Evolutionary conservation across 2,329 filamentous ascomycete genomes (phyloP), one percentile per base, ranked within the genome.

Genomic region (Aureobasidium sp.): DNA sequence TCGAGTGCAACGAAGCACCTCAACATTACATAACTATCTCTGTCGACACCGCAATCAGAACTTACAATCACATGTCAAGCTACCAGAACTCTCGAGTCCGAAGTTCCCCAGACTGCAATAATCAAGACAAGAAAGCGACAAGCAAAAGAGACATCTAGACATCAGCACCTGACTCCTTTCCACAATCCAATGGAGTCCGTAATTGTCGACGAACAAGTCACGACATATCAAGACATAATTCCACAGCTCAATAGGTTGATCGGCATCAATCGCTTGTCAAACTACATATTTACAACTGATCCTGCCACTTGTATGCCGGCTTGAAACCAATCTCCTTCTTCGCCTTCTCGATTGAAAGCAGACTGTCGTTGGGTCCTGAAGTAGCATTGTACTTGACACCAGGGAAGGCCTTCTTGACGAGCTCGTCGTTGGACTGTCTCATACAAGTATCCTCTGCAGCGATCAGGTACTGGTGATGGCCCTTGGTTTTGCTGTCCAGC

Each of bases 311-410:
- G 57, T 55, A 65, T 35, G 35, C 49, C 7, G 65, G 65, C 60
- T 63, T 60, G 57, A 64, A 66, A 0, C 64, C 65, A 17, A 66
- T 45, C 50, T 66, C 65, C 57, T 65, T 66, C 64, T 65, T 65
- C 15, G 65, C 65, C 61, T 66, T 66, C 37, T 66, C 65, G 11
- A 65, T 66, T 3, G 64, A 65, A 2, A 66, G 61, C 51, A 66
- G 29, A 2, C 63, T 62, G 17, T 66, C 65, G 19, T 66, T 66
- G 27, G 57, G 51, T 0, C 63, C 64, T 1, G 54, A 23, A 2
- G 65, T 66, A 27, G 53, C 38, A 15, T 60, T 64, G 58, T 65
- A 66, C 54, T 66, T 66, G 23, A 64, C 65, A 2, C 62, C 60
- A 9, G 65, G 64, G 61, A 66, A 66, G 4, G 55, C 46, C 4